Base-by-base conservation (phyloP, 2,329 filamentous ascomycete genomes). In the Hymenoscyphus albidus region DNA sequence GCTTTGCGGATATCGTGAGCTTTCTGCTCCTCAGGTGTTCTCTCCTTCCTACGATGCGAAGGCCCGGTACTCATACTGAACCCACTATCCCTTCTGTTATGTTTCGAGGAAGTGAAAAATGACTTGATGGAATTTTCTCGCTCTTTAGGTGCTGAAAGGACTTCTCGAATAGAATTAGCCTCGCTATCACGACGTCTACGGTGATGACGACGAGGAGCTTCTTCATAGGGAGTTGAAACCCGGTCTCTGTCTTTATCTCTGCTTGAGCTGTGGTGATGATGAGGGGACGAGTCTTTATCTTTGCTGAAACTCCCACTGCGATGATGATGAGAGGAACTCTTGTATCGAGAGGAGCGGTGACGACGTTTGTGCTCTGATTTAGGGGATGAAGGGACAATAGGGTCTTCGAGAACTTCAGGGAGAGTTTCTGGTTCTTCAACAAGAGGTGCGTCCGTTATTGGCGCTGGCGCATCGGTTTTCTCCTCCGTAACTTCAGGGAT, bases 1-100 rank as follows among this genome's bases (percentile, higher is more conserved):
- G 69, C 70, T 63, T 73, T 75, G 6, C 73, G 66, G 48, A 67
- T 68, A 5, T 74, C 73, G 61, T 74, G 73, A 18, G 70, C 73
- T 55, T 68, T 69, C 65, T 75, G 71, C 58, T 75, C 73, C 54
- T 73, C 71, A 2, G 71, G 70, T 12, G 69, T 72, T 3, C 73
- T 67, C 31, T 70, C 68, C 56, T 69, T 70, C n/a, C 63, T 67
- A 10, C 60, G 62, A 13, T 71, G 69, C 27, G 67, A 69, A 14
- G 44, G 51, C 10, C 62, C 64, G 40, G 66, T 65, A 6, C 70
- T 71, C 31, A 65, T 66, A 44, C 70, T 73, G 10, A 73, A 64
- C 9, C 71, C 73, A 58, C 72, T 75, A 61, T 75, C 73, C 54
- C 71, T 70, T 16, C 71, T 69, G 32, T 56, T 62, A 7, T 71